A percentile compares a stretch with the other conserved stretches of the same genome.
These are phyloP conservation scores for Trichoderma gracile DNA, from an alignment of 2,329 filamentous ascomycete genomes.

Conservation along the genomic window DNA sequence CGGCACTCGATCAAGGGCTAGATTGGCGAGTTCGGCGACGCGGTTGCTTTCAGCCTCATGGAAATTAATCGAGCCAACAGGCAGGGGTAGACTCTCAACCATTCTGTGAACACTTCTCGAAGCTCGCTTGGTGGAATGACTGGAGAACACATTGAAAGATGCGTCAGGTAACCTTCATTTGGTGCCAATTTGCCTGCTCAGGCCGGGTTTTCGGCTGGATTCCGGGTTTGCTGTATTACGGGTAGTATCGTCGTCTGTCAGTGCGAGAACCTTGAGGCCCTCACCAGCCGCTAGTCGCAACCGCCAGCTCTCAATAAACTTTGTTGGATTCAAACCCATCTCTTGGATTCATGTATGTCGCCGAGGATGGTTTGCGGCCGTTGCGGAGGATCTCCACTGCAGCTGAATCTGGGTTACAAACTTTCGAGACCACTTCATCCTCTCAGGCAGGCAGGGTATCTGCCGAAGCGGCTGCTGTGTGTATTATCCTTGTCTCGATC, in stretches of 20 bases:
- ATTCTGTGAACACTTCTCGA: slow-evolving; percentile 16
- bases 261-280: no score
- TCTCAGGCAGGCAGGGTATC: not conserved
- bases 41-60: slow-evolving; percentile 13
- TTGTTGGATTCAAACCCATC: not conserved
- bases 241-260: no score
- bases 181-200: no score
- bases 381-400: not conserved
- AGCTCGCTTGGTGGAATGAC: not conserved
- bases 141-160: no score
- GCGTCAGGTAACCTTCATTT: no score
- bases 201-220: no score
- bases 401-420: not conserved
- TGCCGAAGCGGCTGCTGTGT: not conserved
- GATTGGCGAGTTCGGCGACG: slow-evolving; percentile 21
- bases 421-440: not conserved
- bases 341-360: not conserved
- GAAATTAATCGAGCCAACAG: not conserved
- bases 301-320: not conserved
- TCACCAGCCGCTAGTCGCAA: no score
- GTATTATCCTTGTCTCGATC: not conserved
- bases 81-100: slow-evolving; percentile 5
- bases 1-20: slow-evolving; percentile 12
- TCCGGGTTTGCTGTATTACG: no score
- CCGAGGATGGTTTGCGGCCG: not conserved